Conservation (phyloP, 1,139 yeast genomes). For the Candida pseudocylindracea region DNA sequence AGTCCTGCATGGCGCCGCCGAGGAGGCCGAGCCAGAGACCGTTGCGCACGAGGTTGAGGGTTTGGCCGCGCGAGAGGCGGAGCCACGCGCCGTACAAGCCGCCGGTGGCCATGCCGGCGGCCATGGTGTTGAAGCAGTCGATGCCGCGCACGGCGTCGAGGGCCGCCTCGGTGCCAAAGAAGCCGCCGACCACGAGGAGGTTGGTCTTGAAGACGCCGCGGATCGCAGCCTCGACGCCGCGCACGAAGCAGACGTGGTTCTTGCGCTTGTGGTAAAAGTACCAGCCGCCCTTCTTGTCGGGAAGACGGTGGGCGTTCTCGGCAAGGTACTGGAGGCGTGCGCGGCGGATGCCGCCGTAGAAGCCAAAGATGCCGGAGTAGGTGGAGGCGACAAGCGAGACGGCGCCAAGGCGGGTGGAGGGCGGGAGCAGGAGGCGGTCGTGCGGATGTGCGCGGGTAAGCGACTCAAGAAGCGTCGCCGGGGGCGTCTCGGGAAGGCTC, state of each 20-base stretch:
- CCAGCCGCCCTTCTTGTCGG: conserved; percentile 70
- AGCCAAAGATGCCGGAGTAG: conserved; percentile 13
- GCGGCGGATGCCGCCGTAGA: conserved; percentile 32
- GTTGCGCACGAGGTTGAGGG: conserved; percentile 20
- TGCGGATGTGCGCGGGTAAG: no score
- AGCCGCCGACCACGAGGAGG: conserved; percentile 21
- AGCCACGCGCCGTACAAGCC: conserved; percentile 22
- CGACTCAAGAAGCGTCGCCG: no score
- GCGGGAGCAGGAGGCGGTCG: no score
- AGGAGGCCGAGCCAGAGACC: conserved; percentile 38
- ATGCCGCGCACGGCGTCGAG: conserved; percentile 31
- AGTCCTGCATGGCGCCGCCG: conserved; percentile 37
- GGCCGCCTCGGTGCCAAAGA: conserved; percentile 39
- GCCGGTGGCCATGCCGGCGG: conserved; percentile 31
- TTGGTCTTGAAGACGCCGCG: conserved; percentile 17
- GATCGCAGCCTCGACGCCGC: conserved; percentile 24
- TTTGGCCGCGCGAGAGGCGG: conserved; percentile 23
- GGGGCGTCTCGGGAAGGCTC: no score
- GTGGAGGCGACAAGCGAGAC: no score
- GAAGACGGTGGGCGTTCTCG: conserved; percentile 67
- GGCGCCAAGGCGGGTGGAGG: no score
- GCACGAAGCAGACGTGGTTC: conserved; percentile 47
- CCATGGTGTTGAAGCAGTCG: conserved; percentile 40
- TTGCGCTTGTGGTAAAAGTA: conserved; percentile 73
- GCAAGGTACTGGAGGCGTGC: conserved; percentile 46